A percentile compares a stretch with the other conserved stretches of the same genome.
phyloP scores from a whole-genome alignment of 2,329 filamentous ascomycete species.

The Talaromyces sp. region DNA sequence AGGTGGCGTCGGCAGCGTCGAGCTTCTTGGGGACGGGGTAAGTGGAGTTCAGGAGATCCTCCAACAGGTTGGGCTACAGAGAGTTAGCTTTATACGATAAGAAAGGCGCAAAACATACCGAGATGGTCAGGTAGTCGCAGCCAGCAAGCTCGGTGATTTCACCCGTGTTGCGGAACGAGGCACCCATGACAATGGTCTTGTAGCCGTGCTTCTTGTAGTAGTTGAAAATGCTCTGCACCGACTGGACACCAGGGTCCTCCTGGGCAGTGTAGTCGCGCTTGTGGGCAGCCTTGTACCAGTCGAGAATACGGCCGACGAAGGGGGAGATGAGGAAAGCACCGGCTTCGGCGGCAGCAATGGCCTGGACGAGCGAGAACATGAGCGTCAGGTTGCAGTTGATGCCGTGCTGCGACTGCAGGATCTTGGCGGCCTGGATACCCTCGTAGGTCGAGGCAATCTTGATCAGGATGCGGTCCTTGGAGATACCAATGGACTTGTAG shows the following conservation, averaged over 20 bases:
- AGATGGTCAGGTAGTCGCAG: conserved; percentile 98
- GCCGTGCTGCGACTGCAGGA: conserved; percentile 89
- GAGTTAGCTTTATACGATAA: conserved; percentile 12
- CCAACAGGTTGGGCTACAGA: conserved; percentile 75
- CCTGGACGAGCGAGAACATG: conserved; percentile 94
- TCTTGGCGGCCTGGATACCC: conserved; percentile 97
- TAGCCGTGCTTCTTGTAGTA: conserved; percentile 99
- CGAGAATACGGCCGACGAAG: conserved; percentile 97
- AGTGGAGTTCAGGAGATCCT: conserved; percentile 83
- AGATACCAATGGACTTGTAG: conserved; percentile 86
- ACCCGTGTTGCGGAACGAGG: conserved; percentile 91
- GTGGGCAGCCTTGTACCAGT: conserved; percentile 96
- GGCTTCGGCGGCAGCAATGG: conserved; percentile 92
- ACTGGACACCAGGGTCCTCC: conserved; percentile 94
- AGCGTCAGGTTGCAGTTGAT: conserved; percentile 99
- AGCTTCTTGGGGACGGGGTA: conserved; percentile 89
- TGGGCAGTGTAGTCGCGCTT: conserved; percentile 88
- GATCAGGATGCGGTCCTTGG: conserved; percentile 93
- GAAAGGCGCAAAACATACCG: conserved; percentile 51
- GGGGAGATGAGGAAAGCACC: conserved; percentile 96
- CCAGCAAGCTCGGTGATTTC: conserved; percentile 98
- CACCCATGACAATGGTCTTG: conserved; percentile 99
- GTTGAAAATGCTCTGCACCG: conserved; percentile 92
- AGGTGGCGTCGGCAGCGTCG: conserved; percentile 58
- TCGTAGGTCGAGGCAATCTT: conserved; percentile 99